Evolutionary conservation across 2,329 filamentous ascomycete genomes (phyloP).

Genomic region (Rhynchosporium graminicola): DNA sequence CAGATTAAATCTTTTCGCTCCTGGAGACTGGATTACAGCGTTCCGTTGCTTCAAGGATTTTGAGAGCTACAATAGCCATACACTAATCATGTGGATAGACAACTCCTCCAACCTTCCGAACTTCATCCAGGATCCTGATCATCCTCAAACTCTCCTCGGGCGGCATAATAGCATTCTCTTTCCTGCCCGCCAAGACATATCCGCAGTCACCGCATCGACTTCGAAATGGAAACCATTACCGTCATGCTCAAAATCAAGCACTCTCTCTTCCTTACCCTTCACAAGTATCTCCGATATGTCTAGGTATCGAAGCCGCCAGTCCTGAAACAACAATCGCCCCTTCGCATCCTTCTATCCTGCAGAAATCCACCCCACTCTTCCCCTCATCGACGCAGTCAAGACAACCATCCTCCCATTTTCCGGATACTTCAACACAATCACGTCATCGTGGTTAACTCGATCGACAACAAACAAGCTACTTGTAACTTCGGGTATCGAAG

Average conservation of each 20-base stretch:
- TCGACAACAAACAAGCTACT: slow-evolving; percentile 4
- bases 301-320: slow-evolving; percentile 46
- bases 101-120: slow-evolving; percentile 18
- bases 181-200: slow-evolving; percentile 23
- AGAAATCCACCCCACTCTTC: slow-evolving; percentile 9
- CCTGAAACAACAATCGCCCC: slow-evolving; percentile 63
- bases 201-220: slow-evolving; percentile 27
- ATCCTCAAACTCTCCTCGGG: slow-evolving; percentile 27
- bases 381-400: slow-evolving; percentile 7
- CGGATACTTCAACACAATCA: slow-evolving; percentile 14
- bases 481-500: background rate
- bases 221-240: slow-evolving; percentile 45
- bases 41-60: too few species aligned
- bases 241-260: slow-evolving; percentile 43
- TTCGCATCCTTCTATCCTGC: slow-evolving; percentile 36
- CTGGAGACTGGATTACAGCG: too few species aligned
- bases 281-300: background rate
- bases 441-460: slow-evolving; percentile 4
- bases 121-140: slow-evolving; percentile 30
- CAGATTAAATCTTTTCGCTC: too few species aligned
- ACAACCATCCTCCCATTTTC: slow-evolving; percentile 1
- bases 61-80: too few species aligned
- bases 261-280: background rate
- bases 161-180: slow-evolving; percentile 29
- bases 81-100: slow-evolving; percentile 15